phyloP scores from a whole-genome alignment of 768 basidiomycete genomes.

The Pulveroboletus sp. region DNA sequence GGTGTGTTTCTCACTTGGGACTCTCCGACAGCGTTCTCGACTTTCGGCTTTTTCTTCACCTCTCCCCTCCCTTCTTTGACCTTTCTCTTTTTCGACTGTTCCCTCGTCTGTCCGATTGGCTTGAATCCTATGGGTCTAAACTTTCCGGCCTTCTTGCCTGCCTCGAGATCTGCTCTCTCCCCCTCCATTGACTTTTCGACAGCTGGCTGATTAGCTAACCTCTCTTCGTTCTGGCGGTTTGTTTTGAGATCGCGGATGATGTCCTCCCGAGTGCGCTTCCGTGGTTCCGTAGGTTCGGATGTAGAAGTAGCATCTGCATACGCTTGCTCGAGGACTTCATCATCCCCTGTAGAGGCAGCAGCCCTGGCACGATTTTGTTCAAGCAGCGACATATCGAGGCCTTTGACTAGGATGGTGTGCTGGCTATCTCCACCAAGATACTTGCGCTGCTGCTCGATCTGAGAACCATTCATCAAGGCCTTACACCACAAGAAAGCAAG shows the following conservation, averaged over 20 bases:
- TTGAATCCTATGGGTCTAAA: constrained; percentile 61
- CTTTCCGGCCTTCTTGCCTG: constrained; percentile 38
- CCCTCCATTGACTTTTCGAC: constrained; percentile 15
- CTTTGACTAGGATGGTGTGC: constrained; percentile 85
- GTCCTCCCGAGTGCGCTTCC: constrained; percentile 77
- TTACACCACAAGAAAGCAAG: not conserved
- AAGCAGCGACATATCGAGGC: constrained; percentile 81
- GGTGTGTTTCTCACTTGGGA: not conserved
- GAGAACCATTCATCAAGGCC: constrained; percentile 1
- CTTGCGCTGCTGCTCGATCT: constrained; percentile 70
- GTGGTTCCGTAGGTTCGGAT: constrained; percentile 29
- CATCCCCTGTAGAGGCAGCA: constrained; percentile 57
- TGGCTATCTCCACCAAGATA: constrained; percentile 83
- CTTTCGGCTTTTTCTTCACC: constrained; percentile 57
- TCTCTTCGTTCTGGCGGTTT: constrained; percentile 38
- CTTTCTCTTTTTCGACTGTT: constrained; percentile 44
- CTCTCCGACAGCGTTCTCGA: constrained; percentile 28
- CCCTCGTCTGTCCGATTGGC: constrained; percentile 45
- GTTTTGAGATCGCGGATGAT: constrained; percentile 69
- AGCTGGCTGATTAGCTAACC: constrained; percentile 7
- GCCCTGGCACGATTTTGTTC: constrained; percentile 76
- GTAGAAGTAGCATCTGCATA: constrained; percentile 45
- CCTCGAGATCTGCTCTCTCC: constrained; percentile 28
- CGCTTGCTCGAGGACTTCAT: constrained; percentile 76
- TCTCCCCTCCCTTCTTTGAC: constrained; percentile 34